A percentile compares a stretch with the other conserved stretches of the same genome.
Evolutionary conservation across 495 filamentous ascomycete species (phyloP).

Genomic region (Penicillium cinerascens): DNA sequence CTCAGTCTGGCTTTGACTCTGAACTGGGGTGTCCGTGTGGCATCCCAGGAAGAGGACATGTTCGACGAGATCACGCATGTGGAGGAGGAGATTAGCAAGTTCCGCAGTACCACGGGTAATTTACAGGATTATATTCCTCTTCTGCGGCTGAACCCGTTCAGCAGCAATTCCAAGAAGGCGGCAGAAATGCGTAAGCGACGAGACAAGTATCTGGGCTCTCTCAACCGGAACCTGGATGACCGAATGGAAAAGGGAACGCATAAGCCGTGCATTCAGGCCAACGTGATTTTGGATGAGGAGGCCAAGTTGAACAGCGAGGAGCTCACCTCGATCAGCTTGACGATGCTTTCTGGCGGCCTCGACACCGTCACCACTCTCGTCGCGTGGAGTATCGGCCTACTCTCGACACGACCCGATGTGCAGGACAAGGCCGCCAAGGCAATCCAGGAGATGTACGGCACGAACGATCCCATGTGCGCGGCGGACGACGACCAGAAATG

Average conservation of each 20-base stretch:
- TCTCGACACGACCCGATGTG: slow-evolving; percentile 56
- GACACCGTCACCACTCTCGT: slow-evolving; percentile 62
- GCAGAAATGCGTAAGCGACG: slow-evolving; percentile 56
- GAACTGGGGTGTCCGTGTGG: slow-evolving; percentile 60
- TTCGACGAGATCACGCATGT: slow-evolving; percentile 63
- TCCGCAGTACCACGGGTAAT: slow-evolving; percentile 59
- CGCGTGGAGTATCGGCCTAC: slow-evolving; percentile 58
- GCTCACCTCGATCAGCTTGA: slow-evolving; percentile 59
- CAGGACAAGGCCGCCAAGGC: slow-evolving; percentile 56
- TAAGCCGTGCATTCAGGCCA: slow-evolving; percentile 62
- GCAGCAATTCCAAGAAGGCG: slow-evolving; percentile 45
- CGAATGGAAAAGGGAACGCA: slow-evolving; percentile 57
- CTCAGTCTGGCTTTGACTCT: slow-evolving; percentile 57
- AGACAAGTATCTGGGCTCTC: slow-evolving; percentile 53
- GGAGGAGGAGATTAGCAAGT: slow-evolving; percentile 56
- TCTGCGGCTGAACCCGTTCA: slow-evolving; percentile 56
- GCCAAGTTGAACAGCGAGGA: slow-evolving; percentile 56
- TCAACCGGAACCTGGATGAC: slow-evolving; percentile 53
- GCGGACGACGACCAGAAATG: slow-evolving; percentile 60
- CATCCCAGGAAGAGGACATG: slow-evolving; percentile 52
- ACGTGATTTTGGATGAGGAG: slow-evolving; percentile 60
- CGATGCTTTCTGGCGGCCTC: slow-evolving; percentile 59
- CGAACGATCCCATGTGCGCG: slow-evolving; percentile 53
- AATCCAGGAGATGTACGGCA: slow-evolving; percentile 51
- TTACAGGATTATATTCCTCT: slow-evolving; percentile 63